These are phyloP conservation scores for Monosporascus sp. DNA, from an alignment of 2,329 filamentous ascomycete genomes.

Conservation along the genomic window DNA sequence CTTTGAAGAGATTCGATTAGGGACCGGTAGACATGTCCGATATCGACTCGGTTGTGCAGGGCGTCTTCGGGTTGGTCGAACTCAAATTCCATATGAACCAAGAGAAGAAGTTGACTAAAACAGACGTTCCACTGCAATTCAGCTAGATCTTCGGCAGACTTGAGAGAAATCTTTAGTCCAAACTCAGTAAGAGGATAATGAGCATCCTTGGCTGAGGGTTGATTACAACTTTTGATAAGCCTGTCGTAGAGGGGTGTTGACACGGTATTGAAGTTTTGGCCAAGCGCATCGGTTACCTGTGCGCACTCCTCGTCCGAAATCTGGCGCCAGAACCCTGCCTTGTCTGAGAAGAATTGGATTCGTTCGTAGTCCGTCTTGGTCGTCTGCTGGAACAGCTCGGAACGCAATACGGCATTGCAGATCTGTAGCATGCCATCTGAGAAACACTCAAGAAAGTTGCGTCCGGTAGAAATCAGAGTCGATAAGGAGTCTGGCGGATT, in stretches of 20 bases:
- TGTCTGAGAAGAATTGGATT: conserved; percentile 73
- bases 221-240: conserved; percentile 41
- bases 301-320: conserved; percentile 78
- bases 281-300: conserved; percentile 63
- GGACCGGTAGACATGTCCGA: conserved; percentile 64
- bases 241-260: conserved; percentile 49
- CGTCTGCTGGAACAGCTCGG: conserved; percentile 70
- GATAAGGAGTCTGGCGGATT: conserved; percentile 44
- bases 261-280: conserved; percentile 57
- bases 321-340: conserved; percentile 70
- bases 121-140: conserved; percentile 68
- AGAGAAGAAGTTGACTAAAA: conserved; percentile 74
- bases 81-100: conserved; percentile 83
- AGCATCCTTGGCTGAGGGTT: conserved; percentile 34
- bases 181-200: conserved; percentile 61
- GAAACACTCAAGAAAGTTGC: conserved; percentile 65
- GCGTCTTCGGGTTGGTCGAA: conserved; percentile 68
- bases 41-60: conserved; percentile 54
- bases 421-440: conserved; percentile 63
- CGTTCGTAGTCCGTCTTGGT: conserved; percentile 66
- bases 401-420: conserved; percentile 61
- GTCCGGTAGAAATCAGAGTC: conserved; percentile 62
- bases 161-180: conserved; percentile 69
- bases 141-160: conserved; percentile 73
- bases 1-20: conserved; percentile 68